Base-by-base conservation (phyloP, 352 stramenopile genomes). In the Pythium dissimile region DNA sequence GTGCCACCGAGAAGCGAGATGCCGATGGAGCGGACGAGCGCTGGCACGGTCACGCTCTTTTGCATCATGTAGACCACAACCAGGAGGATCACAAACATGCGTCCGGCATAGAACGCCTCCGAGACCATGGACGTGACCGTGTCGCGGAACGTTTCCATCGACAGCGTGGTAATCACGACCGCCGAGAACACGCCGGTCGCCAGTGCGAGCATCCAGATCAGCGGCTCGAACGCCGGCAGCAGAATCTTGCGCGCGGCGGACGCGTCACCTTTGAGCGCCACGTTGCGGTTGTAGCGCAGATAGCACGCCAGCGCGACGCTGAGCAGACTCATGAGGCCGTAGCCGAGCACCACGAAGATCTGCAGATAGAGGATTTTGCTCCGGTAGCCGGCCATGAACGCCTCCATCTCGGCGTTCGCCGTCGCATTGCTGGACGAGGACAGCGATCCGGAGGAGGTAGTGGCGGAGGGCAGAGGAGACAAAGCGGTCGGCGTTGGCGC, bases 191-290 rank as follows among this genome's bases (percentile, higher is more conserved):
- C 21, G 6, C 66, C 67, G 0, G 78, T 75, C 1, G 58, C 57
- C 18, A n/a, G 32, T 0, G 54, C 67, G 2, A 90, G 65, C 16
- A 90, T 64, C 75, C 73, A 84, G 9, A 90, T 56, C 16, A 90
- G 55, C 2, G 80, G 80, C 59, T 86, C 80, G 51, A 88, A 90
- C 4, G 78, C 76, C 5, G 80, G 80, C 24, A 88, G 44, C 11
- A 88, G 52, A 24, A 89, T 52, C 54, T 89, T 89, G 44, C 77
- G 62, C 1, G 78, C 66, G 6, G 79, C 79, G 0, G 54, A 61
- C 0, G 59, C 55, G 48, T 91, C 71, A 9, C 81, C 76, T 16
- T 62, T 66, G 38, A 83, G 64, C 12, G 78, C 81, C 3, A 78
- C 66, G 42, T 79, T 66, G 20, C 81, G 76, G 43, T 86, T 86